A percentile compares a stretch with the other conserved stretches of the same genome.
Evolutionary conservation across 2,329 filamentous ascomycete genomes (phyloP).

Genomic region (Exophiala bonariae): DNA sequence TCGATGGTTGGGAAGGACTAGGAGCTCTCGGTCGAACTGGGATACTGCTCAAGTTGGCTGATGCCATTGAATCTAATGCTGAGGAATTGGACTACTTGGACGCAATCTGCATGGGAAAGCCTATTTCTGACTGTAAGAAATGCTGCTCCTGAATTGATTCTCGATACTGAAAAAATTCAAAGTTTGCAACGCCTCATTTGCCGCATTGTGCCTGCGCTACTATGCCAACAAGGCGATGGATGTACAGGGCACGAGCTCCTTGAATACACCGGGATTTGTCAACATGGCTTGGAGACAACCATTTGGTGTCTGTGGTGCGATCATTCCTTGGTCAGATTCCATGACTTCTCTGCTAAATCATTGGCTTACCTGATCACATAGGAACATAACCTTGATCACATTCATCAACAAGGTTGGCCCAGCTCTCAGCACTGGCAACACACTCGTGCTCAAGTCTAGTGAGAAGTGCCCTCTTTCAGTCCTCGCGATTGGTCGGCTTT

Average conservation of each 20-base stretch:
- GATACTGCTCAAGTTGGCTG: constrained; percentile 41
- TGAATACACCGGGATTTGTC: constrained; percentile 44
- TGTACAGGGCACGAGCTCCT: constrained; percentile 46
- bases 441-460: constrained; percentile 58
- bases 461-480: constrained; percentile 36
- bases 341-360: no score
- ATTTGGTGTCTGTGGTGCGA: constrained; percentile 47
- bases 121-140: constrained; percentile 46
- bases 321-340: constrained; percentile 50
- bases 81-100: constrained; percentile 48
- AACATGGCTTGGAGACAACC: constrained; percentile 62
- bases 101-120: constrained; percentile 55
- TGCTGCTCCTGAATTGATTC: background rate
- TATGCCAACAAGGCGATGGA: constrained; percentile 47
- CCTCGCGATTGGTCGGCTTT: constrained; percentile 62
- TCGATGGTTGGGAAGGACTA: constrained; percentile 47
- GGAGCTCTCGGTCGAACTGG: constrained; percentile 45
- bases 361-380: no score
- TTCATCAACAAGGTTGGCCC: constrained; percentile 53
- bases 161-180: constrained; percentile 39
- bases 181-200: constrained; percentile 68
- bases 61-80: constrained; percentile 41
- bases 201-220: constrained; percentile 70
- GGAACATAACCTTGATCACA: constrained; percentile 52
- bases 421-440: constrained; percentile 58